Percentiles rank a stretch among this genome's conserved stretches.
phyloP scores from a whole-genome alignment of 441 rosid species.

The Adansonia gregorii region DNA sequence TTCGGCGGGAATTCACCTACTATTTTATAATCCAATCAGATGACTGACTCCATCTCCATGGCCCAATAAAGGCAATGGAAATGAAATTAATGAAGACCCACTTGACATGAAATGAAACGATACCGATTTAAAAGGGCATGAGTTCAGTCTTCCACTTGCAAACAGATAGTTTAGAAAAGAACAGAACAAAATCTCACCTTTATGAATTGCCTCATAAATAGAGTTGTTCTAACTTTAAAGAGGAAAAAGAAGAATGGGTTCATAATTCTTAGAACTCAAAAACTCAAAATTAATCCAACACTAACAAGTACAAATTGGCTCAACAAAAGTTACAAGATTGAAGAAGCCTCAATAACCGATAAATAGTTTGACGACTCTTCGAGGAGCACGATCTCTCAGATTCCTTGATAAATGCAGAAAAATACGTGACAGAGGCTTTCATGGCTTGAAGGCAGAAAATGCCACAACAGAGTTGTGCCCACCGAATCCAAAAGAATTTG shows the following conservation, averaged over 20 bases:
- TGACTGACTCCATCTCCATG: no score
- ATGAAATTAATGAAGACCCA: neutral
- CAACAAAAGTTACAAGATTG: slow-evolving; percentile 16
- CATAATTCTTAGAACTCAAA: neutral
- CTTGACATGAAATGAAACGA: neutral
- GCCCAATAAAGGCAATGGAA: no score
- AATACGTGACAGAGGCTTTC: slow-evolving; percentile 22
- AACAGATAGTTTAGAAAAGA: neutral
- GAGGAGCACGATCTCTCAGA: neutral
- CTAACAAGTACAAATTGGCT: neutral
- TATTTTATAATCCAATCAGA: neutral
- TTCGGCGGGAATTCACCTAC: neutral
- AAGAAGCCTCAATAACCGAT: slow-evolving; percentile 28
- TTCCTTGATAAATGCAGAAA: slow-evolving; percentile 21
- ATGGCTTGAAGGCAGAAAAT: slow-evolving; percentile 83
- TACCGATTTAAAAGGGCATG: neutral
- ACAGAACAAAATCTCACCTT: slow-evolving; percentile 1
- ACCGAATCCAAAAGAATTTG: slow-evolving; percentile 91
- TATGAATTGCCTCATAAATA: neutral
- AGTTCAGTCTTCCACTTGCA: neutral
- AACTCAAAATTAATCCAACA: slow-evolving; percentile 1
- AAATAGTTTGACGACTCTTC: slow-evolving; percentile 15
- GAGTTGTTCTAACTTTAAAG: neutral
- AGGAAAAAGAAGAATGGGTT: no score
- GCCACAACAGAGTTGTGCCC: slow-evolving; percentile 96